A percentile compares a stretch with the other conserved stretches of the same genome.
Evolutionary conservation across 257 asterid genomes (phyloP).

Genomic region (Solanum chilense): DNA sequence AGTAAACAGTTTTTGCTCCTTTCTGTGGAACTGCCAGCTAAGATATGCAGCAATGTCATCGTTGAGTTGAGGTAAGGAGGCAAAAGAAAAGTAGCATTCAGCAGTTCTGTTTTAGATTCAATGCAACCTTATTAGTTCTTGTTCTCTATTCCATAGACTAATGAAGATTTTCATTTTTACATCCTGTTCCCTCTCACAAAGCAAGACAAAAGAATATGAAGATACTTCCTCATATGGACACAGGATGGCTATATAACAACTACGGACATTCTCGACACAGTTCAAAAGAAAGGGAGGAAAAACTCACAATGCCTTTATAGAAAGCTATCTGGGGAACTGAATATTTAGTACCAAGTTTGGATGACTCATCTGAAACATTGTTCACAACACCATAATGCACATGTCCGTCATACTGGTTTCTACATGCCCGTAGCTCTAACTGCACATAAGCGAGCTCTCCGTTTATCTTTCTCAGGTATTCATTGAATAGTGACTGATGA

Average conservation of each 20-base stretch:
- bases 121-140: neutral
- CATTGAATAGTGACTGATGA: conserved; percentile 37
- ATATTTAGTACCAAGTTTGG: conserved; percentile 86
- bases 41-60: neutral
- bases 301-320: conserved; percentile 80
- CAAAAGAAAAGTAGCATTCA: neutral
- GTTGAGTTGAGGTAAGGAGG: neutral
- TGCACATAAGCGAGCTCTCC: conserved; percentile 53
- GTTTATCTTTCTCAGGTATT: conserved; percentile 56
- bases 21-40: neutral
- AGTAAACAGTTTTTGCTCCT: neutral
- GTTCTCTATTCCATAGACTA: neutral
- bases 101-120: neutral
- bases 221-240: neutral
- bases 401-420: conserved; percentile 56
- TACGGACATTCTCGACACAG: neutral
- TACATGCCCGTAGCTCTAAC: conserved; percentile 73
- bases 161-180: neutral
- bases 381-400: conserved; percentile 86
- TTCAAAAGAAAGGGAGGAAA: neutral
- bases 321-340: conserved; percentile 84
- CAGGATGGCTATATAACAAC: neutral
- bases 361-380: conserved; percentile 66
- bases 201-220: neutral
- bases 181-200: neutral